These are phyloP conservation scores for Tylopilus balloui DNA, from an alignment of 768 basidiomycete species.

Conservation along the genomic window DNA sequence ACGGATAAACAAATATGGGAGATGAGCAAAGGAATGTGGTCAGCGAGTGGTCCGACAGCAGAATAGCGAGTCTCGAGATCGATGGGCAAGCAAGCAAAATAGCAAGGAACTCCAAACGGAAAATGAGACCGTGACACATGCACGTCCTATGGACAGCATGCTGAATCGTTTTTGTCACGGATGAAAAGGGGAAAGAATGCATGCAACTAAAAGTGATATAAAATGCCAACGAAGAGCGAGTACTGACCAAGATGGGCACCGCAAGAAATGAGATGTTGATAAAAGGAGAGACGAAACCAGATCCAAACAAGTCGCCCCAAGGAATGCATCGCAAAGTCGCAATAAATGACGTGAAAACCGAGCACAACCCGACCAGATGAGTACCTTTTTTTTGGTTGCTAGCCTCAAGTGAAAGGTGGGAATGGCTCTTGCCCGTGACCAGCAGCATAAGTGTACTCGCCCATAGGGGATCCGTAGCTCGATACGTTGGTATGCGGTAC, in stretches of 20 bases:
- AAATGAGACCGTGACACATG: conserved; percentile 5
- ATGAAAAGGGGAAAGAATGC: not conserved
- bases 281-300: conserved; percentile 1
- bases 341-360: conserved; percentile 5
- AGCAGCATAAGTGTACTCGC: conserved; percentile 22
- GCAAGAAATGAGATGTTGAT: conserved; percentile 15
- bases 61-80: conserved; percentile 10
- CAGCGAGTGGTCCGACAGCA: conserved; percentile 13
- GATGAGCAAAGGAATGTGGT: conserved; percentile 8
- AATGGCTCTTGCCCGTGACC: conserved; percentile 25
- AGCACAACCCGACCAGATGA: not conserved
- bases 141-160: conserved; percentile 1
- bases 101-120: conserved; percentile 2
- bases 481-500: conserved; percentile 13
- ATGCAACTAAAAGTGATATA: conserved; percentile 12
- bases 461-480: conserved; percentile 16
- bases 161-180: conserved; percentile 10
- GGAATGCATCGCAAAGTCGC: not conserved
- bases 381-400: not conserved
- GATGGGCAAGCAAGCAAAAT: conserved; percentile 7
- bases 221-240: conserved; percentile 6
- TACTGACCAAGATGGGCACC: conserved; percentile 8
- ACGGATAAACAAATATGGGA: conserved; percentile 1
- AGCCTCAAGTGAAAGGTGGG: conserved; percentile 14
- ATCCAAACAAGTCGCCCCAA: conserved; percentile 6